These are phyloP conservation scores for Leucocoprinus birnbaumii DNA, from an alignment of 768 basidiomycete species.

Conservation along the genomic window DNA sequence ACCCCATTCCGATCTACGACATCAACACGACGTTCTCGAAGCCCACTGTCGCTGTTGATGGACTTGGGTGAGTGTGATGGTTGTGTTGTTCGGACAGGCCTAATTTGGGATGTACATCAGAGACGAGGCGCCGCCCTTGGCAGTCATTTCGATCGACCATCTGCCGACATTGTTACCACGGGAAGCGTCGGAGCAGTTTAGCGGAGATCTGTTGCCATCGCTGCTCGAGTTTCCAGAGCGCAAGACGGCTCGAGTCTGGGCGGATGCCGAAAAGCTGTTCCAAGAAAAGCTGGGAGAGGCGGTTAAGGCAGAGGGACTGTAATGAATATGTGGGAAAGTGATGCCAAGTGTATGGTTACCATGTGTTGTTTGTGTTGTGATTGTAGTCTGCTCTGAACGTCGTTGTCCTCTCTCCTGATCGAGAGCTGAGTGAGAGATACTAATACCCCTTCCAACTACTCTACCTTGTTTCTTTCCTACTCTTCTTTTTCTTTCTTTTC, in stretches of 20 bases:
- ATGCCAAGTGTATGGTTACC: slow-evolving; percentile 11
- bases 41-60: slow-evolving; percentile 85
- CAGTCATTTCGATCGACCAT: slow-evolving; percentile 95
- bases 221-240: slow-evolving; percentile 77
- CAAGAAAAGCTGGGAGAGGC: slow-evolving; percentile 49
- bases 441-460: slow-evolving; percentile 12
- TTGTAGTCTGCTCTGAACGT: slow-evolving; percentile 5
- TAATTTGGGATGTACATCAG: slow-evolving; percentile 23
- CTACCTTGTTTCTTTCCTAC: slow-evolving; percentile 22
- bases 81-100: slow-evolving; percentile 9
- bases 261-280: slow-evolving; percentile 83
- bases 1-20: slow-evolving; percentile 93
- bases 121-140: slow-evolving; percentile 61
- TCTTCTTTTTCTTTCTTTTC: slow-evolving; percentile 30
- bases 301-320: slow-evolving; percentile 28
- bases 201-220: slow-evolving; percentile 80
- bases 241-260: slow-evolving; percentile 74
- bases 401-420: not conserved
- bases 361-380: slow-evolving; percentile 12
- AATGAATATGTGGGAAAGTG: slow-evolving; percentile 13
- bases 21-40: slow-evolving; percentile 93
- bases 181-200: slow-evolving; percentile 97
- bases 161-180: slow-evolving; percentile 92
- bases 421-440: not conserved
- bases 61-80: slow-evolving; percentile 53